phyloP scores from a whole-genome alignment of 2,329 filamentous ascomycete species.

The Dendryphion nanum region DNA sequence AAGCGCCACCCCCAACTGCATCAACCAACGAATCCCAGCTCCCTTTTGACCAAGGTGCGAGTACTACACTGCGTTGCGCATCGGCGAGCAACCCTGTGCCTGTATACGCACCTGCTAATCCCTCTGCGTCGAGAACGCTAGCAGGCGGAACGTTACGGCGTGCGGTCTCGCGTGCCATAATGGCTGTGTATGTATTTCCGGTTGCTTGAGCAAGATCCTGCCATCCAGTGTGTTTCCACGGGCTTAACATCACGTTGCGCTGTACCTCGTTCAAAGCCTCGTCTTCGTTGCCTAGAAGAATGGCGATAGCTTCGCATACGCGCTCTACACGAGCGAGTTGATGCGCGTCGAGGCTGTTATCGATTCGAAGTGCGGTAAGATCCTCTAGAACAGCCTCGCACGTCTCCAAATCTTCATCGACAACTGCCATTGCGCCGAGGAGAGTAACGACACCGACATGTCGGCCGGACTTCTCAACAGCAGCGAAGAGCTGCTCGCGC shows the following conservation, averaged over 20 bases:
- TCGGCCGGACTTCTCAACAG: constrained; percentile 69
- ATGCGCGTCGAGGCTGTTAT: constrained; percentile 58
- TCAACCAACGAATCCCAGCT: constrained; percentile 63
- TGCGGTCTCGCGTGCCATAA: constrained; percentile 82
- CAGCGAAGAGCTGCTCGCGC: constrained; percentile 74
- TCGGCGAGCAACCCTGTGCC: constrained; percentile 70
- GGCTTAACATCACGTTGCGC: constrained; percentile 76
- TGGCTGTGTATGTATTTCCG: constrained; percentile 52
- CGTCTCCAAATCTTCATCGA: constrained; percentile 77
- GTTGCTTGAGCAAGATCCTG: constrained; percentile 64
- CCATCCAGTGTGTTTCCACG: constrained; percentile 80
- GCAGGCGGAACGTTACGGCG: constrained; percentile 69
- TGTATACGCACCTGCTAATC: constrained; percentile 71
- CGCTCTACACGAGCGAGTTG: constrained; percentile 71
- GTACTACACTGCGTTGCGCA: constrained; percentile 72
- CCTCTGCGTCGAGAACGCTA: constrained; percentile 65
- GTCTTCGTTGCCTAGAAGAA: constrained; percentile 49
- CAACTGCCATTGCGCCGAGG: constrained; percentile 77
- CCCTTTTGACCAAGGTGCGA: constrained; percentile 73
- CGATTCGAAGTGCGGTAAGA: constrained; percentile 69
- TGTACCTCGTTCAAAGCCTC: constrained; percentile 65
- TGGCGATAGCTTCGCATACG: constrained; percentile 72
- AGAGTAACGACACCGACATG: constrained; percentile 80
- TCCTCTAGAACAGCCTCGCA: constrained; percentile 78
- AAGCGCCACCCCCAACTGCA: constrained; percentile 12